Percentiles rank a stretch among this genome's conserved stretches.
Evolutionary conservation across 495 filamentous ascomycete species (phyloP).

Genomic region (Cercophora newfieldiana): DNA sequence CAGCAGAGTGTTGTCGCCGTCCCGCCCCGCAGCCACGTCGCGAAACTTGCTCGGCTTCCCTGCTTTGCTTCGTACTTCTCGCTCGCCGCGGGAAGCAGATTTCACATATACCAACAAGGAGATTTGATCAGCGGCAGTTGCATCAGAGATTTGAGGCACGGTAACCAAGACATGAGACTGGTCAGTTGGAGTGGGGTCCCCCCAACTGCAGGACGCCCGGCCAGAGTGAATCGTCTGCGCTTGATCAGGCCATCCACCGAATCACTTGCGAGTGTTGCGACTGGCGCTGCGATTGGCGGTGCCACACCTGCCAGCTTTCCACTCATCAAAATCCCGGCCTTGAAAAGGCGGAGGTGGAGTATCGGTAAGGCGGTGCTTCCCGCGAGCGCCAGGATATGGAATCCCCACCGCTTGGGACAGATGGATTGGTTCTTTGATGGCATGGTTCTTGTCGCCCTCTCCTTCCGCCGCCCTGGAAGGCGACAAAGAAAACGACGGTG

Average conservation of each 20-base stretch:
- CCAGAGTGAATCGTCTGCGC: not conserved
- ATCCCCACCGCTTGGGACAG: not conserved
- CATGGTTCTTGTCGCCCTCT: not conserved
- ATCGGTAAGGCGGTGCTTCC: not conserved
- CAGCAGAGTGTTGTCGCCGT: too few species aligned
- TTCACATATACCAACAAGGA: not conserved
- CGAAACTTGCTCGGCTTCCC: not conserved
- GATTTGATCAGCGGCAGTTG: slow-evolving; percentile 7
- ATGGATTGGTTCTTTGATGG: not conserved
- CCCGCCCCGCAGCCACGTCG: not conserved
- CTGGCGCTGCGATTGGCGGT: not conserved
- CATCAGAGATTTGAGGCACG: not conserved
- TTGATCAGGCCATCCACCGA: not conserved
- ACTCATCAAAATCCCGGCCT: not conserved
- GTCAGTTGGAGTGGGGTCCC: not conserved
- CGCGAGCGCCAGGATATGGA: not conserved
- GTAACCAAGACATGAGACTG: not conserved
- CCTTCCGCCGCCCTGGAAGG: not conserved
- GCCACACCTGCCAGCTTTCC: not conserved
- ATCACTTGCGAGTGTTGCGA: not conserved
- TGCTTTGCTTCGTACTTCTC: not conserved
- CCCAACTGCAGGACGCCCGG: not conserved
- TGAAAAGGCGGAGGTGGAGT: not conserved
- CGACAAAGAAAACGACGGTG: not conserved
- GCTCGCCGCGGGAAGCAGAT: not conserved